Evolutionary conservation across 805 yeast species (phyloP), one percentile per base, ranked within the genome.

Genomic region (Blastobotrys chiropterorum): DNA sequence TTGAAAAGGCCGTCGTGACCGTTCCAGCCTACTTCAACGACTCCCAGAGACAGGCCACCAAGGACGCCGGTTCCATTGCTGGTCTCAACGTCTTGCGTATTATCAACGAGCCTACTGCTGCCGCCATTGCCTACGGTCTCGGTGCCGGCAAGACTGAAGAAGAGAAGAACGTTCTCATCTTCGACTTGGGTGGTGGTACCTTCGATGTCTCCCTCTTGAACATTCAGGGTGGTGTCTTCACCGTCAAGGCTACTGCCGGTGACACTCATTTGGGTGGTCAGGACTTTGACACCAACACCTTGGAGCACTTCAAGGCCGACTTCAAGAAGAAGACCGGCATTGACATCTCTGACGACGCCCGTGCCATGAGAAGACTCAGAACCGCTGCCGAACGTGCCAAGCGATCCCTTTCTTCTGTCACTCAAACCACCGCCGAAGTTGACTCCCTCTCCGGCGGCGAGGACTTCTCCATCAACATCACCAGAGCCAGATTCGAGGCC

Each of bases 261-360:
- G 97, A 90, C 79, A 90, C 98, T 65, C 98, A 90, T 78, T 85
- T 90, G 78, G 98, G 98, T 83, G 98, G 98, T 82, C 96, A 90
- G 81, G 98, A 90, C 78, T 90, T 90, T 75, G 98, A 90, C 78
- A 85, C 90, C 80, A 87, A 90, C 85, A 80, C 92, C 72, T 86
- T 90, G 64, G 92, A 83, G 75, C 88, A 82, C 81, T 92, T 92
- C 83, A 82, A 84, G 77, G 80, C 82, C 67, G 97, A 90, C 71
- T 92, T 92, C 89, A 82, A 85, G 82, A 87, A 90, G 83, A 90
- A 92, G 86, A 81, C 90, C 70, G 90, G 90, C 78, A 76, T 79
- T 71, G 97, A 92, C 76, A 82, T 92, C 73, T 82, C 95, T 58
- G 74, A 75, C 57, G 95, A 92, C 73, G 85, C 95, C 67, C 87